These are phyloP conservation scores for Sporothrix brunneoviolacea DNA, from an alignment of 2,329 filamentous ascomycete species.

Conservation along the genomic window DNA sequence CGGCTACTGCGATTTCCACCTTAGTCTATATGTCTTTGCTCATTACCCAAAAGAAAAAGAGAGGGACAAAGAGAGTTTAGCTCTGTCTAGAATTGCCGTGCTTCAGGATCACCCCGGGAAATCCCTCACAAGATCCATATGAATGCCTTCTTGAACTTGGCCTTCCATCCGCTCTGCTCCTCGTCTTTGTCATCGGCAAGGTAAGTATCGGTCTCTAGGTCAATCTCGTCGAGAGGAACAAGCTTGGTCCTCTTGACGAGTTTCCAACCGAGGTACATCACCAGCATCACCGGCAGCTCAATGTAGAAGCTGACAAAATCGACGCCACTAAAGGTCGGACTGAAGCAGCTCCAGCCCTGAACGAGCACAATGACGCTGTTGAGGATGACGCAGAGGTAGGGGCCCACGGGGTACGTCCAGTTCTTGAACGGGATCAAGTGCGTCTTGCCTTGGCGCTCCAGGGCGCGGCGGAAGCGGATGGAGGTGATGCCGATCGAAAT, in stretches of 20 bases:
- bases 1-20: too few species aligned
- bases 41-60: too few species aligned
- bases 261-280: conserved; percentile 52
- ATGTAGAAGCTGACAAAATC: conserved; percentile 60
- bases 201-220: conserved; percentile 21
- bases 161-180: too few species aligned
- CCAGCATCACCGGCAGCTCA: conserved; percentile 53
- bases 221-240: conserved; percentile 18
- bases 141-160: too few species aligned
- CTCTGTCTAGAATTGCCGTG: too few species aligned
- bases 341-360: conserved; percentile 59
- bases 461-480: conserved; percentile 55
- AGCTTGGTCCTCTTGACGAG: conserved; percentile 19
- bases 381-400: conserved; percentile 48
- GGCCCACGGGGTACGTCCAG: conserved; percentile 59
- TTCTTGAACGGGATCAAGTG: conserved; percentile 58
- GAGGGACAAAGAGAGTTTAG: too few species aligned
- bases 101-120: too few species aligned
- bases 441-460: conserved; percentile 52
- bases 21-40: too few species aligned
- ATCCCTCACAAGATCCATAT: too few species aligned
- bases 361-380: conserved; percentile 55
- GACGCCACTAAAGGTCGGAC: conserved; percentile 48
- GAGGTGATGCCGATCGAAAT: conserved; percentile 58
- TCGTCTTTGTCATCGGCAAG: conserved; percentile 16